Evolutionary conservation across 768 basidiomycete species (phyloP).

Genomic region (Leccinum variicolor): DNA sequence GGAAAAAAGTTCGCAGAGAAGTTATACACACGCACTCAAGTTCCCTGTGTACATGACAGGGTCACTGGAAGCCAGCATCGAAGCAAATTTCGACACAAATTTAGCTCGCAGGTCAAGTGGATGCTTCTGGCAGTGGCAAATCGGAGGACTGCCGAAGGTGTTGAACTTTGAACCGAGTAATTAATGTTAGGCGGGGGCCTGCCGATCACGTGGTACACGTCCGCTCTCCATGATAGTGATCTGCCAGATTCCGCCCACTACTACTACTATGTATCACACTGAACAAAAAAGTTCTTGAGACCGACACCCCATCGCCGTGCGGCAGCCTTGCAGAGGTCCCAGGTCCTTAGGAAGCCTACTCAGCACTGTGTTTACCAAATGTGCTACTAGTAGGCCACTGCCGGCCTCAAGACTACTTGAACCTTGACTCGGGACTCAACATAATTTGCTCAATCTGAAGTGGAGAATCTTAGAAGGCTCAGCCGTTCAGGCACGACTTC

Average conservation of each 20-base stretch:
- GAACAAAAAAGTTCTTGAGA: not conserved
- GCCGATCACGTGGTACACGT: not conserved
- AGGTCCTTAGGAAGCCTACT: not conserved
- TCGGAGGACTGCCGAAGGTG: slow-evolving; percentile 6
- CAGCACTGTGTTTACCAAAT: not conserved
- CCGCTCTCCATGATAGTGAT: no score
- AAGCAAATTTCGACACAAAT: not conserved
- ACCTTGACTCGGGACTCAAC: not conserved
- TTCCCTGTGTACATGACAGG: not conserved
- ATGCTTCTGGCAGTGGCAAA: no score
- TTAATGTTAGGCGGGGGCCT: not conserved
- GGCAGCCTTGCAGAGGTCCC: not conserved
- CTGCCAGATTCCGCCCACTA: no score
- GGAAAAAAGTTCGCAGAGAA: not conserved
- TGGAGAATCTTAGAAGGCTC: no score
- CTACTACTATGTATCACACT: not conserved
- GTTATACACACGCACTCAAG: not conserved
- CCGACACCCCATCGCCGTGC: not conserved
- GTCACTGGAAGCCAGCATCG: slow-evolving; percentile 2
- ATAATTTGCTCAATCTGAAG: not conserved
- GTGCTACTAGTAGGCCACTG: not conserved
- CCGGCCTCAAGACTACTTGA: not conserved
- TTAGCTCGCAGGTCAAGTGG: not conserved
- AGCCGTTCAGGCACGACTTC: no score
- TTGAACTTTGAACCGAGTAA: slow-evolving; percentile 13